Evolutionary conservation across 2,329 filamentous ascomycete species (phyloP), one percentile per base, ranked within the genome.

Genomic region (Teratosphaeria destructans): DNA sequence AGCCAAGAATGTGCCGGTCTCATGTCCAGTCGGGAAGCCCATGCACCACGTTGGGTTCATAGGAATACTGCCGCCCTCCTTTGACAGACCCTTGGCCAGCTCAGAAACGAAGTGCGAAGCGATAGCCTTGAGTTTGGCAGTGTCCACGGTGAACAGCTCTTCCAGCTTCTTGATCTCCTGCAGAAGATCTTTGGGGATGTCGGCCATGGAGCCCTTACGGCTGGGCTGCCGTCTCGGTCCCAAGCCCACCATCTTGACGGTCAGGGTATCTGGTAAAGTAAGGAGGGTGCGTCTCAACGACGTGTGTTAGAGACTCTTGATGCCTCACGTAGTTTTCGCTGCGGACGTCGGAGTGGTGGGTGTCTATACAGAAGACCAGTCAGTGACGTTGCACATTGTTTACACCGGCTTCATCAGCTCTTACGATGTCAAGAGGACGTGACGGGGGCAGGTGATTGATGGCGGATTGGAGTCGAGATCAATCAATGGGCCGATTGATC

Each of bases 41-140:
- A 95, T 91, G 64, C 95, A 91, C 93, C 93, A 96, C 59, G 92
- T 95, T 61, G 93, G 89, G 77, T 96, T 96, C 93, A 97, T 96
- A 61, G 93, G 92, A 75, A 99, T 97, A 74, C 87, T 95, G 62
- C 91, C 92, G 63, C 93, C 93, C 76, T 95, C 87, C 60, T 91
- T 87, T 58, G 82, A 88, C 58, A 97, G 81, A 88, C 89, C 91
- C 77, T 95, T 95, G 64, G 86, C 83, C 58, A 99, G 83, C 79
- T 99, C 94, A 37, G 81, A 82, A 56, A 95, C 81, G 73, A 99
- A 99, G 74, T 96, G 93, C 57, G 89, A 81, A 52, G 90, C 93
- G 70, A 99, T 92, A 65, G 87, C 76, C 82, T 97, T 97, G 59
- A 97, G 84, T 79, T 89, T 95, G 43, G 82, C 76, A 0, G 82